Percentiles rank a stretch among this genome's conserved stretches.
These are phyloP conservation scores for Psidium friedrichsthalianum DNA, from an alignment of 345 rosid species.

Conservation along the genomic window DNA sequence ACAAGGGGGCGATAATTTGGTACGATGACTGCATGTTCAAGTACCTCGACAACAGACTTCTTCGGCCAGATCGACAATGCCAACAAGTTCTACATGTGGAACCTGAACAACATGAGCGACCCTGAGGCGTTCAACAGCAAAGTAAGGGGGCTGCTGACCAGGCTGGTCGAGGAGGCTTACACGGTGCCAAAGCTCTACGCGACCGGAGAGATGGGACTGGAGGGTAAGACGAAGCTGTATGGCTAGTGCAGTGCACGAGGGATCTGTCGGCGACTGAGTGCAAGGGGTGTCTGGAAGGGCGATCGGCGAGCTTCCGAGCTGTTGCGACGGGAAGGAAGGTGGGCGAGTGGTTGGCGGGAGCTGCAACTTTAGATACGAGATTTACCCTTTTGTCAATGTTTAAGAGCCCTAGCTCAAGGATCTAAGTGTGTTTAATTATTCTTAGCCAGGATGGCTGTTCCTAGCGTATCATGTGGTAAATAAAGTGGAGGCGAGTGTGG, in stretches of 20 bases:
- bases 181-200: conserved; percentile 8
- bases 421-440: neutral
- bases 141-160: conserved; percentile 14
- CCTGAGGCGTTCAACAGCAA: conserved; percentile 12
- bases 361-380: conserved; percentile 35
- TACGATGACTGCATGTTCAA: conserved; percentile 30
- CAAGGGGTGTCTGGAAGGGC: conserved; percentile 27
- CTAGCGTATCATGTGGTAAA: neutral
- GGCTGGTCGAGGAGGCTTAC: conserved; percentile 9
- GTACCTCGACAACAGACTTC: conserved; percentile 20
- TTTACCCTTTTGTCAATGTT: conserved; percentile 27
- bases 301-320: conserved; percentile 24
- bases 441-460: neutral
- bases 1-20: conserved; percentile 33
- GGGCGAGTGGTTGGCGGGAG: conserved; percentile 38
- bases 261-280: conserved; percentile 17
- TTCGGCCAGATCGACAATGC: conserved; percentile 25
- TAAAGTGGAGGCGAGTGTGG: neutral
- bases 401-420: neutral
- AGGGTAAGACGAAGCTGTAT: conserved; percentile 8
- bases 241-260: conserved; percentile 34
- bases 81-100: conserved; percentile 31
- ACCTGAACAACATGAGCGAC: conserved; percentile 7
- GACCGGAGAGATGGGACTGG: conserved; percentile 9
- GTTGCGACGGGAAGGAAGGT: conserved; percentile 42